Conservation (phyloP, 140 eudicot species). For the Stevia rebaudiana region DNA sequence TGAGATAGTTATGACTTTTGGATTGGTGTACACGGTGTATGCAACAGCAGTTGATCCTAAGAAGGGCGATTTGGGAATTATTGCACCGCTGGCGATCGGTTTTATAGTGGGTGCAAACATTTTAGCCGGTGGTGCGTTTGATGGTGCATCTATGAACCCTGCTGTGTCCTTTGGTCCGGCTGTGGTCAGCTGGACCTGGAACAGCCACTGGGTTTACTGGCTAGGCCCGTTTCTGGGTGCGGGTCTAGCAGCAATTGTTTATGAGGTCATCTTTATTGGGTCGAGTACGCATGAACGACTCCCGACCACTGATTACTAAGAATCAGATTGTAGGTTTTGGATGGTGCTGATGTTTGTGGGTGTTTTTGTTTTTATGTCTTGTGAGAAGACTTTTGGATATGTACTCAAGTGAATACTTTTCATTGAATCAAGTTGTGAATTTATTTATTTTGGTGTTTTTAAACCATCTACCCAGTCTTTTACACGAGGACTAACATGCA, state of each 20-base stretch:
- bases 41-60: slow-evolving; percentile 84
- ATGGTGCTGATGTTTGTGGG: slow-evolving; percentile 15
- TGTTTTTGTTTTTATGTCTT: slow-evolving; percentile 22
- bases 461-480: no score
- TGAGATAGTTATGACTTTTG: slow-evolving; percentile 90
- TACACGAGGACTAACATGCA: no score
- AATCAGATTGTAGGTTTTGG: slow-evolving; percentile 8
- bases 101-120: slow-evolving; percentile 89
- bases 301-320: slow-evolving; percentile 45
- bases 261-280: slow-evolving; percentile 51
- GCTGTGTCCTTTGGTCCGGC: slow-evolving; percentile 91
- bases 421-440: slow-evolving; percentile 29
- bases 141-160: slow-evolving; percentile 93
- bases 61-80: slow-evolving; percentile 66
- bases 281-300: slow-evolving; percentile 61
- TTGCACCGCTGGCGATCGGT: slow-evolving; percentile 81
- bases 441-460: slow-evolving; percentile 15
- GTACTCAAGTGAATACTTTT: slow-evolving; percentile 30
- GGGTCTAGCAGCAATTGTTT: slow-evolving; percentile 59
- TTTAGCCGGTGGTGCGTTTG: slow-evolving; percentile 83
- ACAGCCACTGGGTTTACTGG: slow-evolving; percentile 88
- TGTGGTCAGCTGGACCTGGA: slow-evolving; percentile 86
- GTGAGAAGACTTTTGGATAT: slow-evolving; percentile 23
- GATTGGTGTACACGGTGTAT: slow-evolving; percentile 74
- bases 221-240: slow-evolving; percentile 74